Conservation (phyloP, 768 basidiomycete genomes). For the Lactarius sp. region DNA sequence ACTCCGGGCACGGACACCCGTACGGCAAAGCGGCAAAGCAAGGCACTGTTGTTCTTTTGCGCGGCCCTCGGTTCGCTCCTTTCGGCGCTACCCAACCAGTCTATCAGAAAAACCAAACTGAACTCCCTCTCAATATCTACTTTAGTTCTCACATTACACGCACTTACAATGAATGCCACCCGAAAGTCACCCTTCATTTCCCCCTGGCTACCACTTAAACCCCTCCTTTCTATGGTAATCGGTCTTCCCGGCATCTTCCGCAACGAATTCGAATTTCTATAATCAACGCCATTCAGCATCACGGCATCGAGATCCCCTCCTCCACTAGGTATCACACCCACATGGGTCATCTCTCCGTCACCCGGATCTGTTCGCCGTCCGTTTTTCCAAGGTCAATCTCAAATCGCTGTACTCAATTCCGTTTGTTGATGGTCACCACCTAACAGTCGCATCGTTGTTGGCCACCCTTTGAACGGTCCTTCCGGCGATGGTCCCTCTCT, state of each 20-base stretch:
- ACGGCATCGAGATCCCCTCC: slow-evolving; percentile 11
- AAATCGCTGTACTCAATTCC: slow-evolving; percentile 11
- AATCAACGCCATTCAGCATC: slow-evolving; percentile 13
- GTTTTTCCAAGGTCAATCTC: slow-evolving; percentile 12
- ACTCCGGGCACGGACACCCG: not conserved
- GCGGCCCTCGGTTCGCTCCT: slow-evolving; percentile 13
- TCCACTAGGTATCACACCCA: slow-evolving; percentile 20
- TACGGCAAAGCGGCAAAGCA: slow-evolving; percentile 2
- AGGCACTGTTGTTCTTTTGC: slow-evolving; percentile 8
- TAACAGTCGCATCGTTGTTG: not conserved
- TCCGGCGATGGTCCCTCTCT: not conserved
- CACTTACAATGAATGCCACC: not conserved
- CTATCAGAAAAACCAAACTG: slow-evolving; percentile 3
- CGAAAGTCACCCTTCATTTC: slow-evolving; percentile 1
- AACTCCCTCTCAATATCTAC: not conserved
- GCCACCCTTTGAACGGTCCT: slow-evolving; percentile 4
- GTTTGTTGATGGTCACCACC: slow-evolving; percentile 18
- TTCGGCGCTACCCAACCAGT: slow-evolving; percentile 12
- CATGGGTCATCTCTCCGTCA: slow-evolving; percentile 18
- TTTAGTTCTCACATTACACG: not conserved
- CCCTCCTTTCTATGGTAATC: slow-evolving; percentile 12
- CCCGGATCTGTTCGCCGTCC: slow-evolving; percentile 17
- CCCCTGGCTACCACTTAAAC: slow-evolving; percentile 7
- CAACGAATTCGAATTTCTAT: slow-evolving; percentile 10
- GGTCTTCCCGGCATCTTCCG: slow-evolving; percentile 21